Conservation (phyloP, 441 rosid genomes). For the Viola pubescens region DNA sequence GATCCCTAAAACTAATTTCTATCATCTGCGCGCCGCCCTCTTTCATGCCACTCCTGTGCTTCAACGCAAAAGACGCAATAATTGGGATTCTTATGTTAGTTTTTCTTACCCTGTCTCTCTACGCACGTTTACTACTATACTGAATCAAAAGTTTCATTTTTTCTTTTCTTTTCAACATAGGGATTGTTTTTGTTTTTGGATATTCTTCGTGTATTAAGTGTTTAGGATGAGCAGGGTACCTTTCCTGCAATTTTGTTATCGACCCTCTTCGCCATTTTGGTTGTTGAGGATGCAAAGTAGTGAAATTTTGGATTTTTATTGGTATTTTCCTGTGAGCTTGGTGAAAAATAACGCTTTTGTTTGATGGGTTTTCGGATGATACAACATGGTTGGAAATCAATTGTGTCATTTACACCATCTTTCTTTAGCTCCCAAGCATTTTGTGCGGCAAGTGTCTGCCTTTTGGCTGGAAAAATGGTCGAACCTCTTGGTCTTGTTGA, state of each 20-base stretch:
- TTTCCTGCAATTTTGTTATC: background rate
- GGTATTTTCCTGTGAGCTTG: no score
- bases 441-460: background rate
- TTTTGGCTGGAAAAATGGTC: background rate
- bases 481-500: background rate
- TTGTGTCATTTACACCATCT: background rate
- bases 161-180: background rate
- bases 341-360: no score
- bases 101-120: conserved; percentile 7
- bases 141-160: background rate
- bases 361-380: background rate
- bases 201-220: background rate
- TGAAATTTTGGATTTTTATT: background rate
- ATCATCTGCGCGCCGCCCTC: conserved; percentile 34
- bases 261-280: background rate
- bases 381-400: background rate
- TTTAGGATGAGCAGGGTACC: background rate
- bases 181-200: background rate
- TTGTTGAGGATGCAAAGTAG: background rate
- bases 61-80: conserved; percentile 59
- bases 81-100: conserved; percentile 50
- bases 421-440: background rate
- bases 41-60: conserved; percentile 73
- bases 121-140: background rate
- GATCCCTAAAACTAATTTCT: conserved; percentile 25